These are phyloP conservation scores for Solanum rostratum DNA, from an alignment of 257 asterid genomes.

Conservation along the genomic window DNA sequence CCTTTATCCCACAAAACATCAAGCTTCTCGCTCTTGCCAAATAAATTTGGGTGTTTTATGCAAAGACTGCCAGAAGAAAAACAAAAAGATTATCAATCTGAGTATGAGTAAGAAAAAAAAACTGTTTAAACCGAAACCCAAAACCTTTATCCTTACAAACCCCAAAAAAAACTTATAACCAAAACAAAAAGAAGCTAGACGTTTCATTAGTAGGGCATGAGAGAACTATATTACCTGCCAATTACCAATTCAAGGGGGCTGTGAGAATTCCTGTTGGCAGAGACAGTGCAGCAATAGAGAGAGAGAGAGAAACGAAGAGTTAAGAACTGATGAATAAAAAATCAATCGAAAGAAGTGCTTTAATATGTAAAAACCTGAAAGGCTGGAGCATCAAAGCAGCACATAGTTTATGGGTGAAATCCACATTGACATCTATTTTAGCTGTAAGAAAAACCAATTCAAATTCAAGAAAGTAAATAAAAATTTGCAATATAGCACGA, in stretches of 20 bases:
- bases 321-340: not conserved
- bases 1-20: slow-evolving; percentile 94
- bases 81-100: not conserved
- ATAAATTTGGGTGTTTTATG: slow-evolving; percentile 86
- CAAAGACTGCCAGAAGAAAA: slow-evolving; percentile 54
- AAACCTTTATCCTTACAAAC: not conserved
- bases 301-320: not conserved
- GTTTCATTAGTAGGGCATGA: not conserved
- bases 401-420: slow-evolving; percentile 88
- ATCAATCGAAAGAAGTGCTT: not conserved
- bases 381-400: slow-evolving; percentile 81
- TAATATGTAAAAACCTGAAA: slow-evolving; percentile 42
- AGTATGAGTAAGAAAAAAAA: not conserved
- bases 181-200: not conserved
- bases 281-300: not conserved
- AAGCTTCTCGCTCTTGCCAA: slow-evolving; percentile 96
- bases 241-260: slow-evolving; percentile 82
- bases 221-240: slow-evolving; percentile 48
- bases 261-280: slow-evolving; percentile 47
- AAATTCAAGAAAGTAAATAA: not conserved
- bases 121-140: not conserved
- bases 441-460: slow-evolving; percentile 36
- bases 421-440: slow-evolving; percentile 92
- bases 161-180: not conserved
- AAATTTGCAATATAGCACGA: not conserved